Percentiles rank a stretch among this genome's conserved stretches.
Conservation (phyloP, 805 yeast genomes). For the Groenewaldozyma salmanticensis region DNA sequence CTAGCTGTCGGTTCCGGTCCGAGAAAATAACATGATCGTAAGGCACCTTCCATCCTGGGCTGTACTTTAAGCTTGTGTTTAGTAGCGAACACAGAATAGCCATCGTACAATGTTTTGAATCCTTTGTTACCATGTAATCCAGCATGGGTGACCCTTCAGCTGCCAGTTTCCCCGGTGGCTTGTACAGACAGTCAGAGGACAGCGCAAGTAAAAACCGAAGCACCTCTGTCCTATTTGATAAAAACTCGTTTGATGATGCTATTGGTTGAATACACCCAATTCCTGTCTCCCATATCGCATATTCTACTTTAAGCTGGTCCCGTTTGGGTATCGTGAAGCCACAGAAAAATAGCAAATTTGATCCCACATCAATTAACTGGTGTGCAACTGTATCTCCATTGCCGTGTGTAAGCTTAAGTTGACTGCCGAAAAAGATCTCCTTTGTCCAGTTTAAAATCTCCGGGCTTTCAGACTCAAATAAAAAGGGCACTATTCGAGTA, state of each 20-base stretch:
- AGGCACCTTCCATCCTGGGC: conserved; percentile 27
- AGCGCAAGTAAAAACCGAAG: conserved; percentile 52
- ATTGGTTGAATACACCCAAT: conserved; percentile 39
- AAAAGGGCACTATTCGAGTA: conserved; percentile 54
- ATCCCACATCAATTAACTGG: conserved; percentile 29
- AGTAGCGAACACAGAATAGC: conserved; percentile 55
- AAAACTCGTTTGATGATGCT: conserved; percentile 34
- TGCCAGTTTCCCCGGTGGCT: conserved; percentile 33
- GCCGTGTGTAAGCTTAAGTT: not conserved
- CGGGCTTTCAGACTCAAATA: conserved; percentile 42
- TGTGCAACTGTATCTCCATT: conserved; percentile 23
- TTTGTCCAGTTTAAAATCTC: conserved; percentile 18
- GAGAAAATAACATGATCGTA: conserved; percentile 23
- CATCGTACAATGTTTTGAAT: conserved; percentile 42
- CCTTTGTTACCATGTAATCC: conserved; percentile 41
- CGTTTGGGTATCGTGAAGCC: conserved; percentile 42
- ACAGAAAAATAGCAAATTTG: conserved; percentile 43
- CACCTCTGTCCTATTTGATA: conserved; percentile 58
- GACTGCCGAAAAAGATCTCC: conserved; percentile 38
- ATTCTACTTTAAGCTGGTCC: conserved; percentile 22
- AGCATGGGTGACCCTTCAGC: conserved; percentile 51
- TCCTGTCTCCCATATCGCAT: conserved; percentile 73
- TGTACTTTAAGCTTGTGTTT: conserved; percentile 40
- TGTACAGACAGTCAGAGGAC: conserved; percentile 53
- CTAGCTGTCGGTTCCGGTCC: conserved; percentile 28